phyloP scores from a whole-genome alignment of 768 basidiomycete species.

The Auriculariales sp. region DNA sequence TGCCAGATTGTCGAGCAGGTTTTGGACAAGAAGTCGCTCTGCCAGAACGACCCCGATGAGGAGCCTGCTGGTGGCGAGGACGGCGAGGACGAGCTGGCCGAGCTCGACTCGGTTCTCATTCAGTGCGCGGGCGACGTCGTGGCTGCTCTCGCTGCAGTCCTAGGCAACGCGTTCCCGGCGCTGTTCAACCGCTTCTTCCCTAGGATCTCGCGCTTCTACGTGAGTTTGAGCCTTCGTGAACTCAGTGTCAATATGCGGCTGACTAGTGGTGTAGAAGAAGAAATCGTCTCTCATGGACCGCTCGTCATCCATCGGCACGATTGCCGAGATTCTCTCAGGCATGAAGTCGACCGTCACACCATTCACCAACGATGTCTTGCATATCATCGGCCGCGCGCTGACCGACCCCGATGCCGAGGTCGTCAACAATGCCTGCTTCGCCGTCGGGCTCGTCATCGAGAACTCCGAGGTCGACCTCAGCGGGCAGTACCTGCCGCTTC shows the following conservation, averaged over 20 bases:
- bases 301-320: conserved; percentile 81
- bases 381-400: conserved; percentile 74
- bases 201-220: conserved; percentile 83
- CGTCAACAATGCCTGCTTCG: conserved; percentile 91
- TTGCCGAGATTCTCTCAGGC: conserved; percentile 91
- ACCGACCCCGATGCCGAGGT: conserved; percentile 83
- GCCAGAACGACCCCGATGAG: conserved; percentile 92
- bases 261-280: conserved; percentile 41
- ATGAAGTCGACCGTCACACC: conserved; percentile 79
- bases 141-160: conserved; percentile 67
- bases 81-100: conserved; percentile 72
- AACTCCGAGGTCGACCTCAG: conserved; percentile 71
- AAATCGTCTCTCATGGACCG: conserved; percentile 80
- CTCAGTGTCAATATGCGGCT: no score
- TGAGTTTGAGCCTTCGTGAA: conserved; percentile 24
- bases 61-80: conserved; percentile 58
- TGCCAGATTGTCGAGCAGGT: conserved; percentile 73
- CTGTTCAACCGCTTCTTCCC: conserved; percentile 82
- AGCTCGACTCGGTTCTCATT: conserved; percentile 92
- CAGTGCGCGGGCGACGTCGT: conserved; percentile 91
- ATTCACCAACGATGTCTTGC: conserved; percentile 68
- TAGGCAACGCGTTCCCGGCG: conserved; percentile 72
- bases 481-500: conserved; percentile 63
- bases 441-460: conserved; percentile 80
- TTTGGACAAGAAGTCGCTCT: conserved; percentile 86